These are phyloP conservation scores for Tremella fuciformis DNA, from an alignment of 768 basidiomycete genomes.

Conservation along the genomic window DNA sequence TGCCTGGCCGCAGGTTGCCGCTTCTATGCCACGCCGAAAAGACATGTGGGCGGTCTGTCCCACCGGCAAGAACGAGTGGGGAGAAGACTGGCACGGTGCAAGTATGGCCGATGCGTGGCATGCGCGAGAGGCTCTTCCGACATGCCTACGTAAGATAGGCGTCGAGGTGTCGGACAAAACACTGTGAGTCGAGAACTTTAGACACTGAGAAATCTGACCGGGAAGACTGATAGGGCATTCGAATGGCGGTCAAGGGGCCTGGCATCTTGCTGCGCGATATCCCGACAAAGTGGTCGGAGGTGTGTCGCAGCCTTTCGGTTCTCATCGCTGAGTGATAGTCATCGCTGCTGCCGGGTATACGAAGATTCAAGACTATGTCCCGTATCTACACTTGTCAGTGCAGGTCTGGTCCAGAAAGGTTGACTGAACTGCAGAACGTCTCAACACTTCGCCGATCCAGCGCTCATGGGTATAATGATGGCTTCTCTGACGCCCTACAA, in stretches of 20 bases:
- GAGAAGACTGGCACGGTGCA: constrained; percentile 88
- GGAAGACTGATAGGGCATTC: constrained; percentile 84
- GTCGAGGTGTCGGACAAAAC: constrained; percentile 53
- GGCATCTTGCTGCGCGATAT: constrained; percentile 72
- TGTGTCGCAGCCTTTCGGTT: background rate
- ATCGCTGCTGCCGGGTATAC: constrained; percentile 78
- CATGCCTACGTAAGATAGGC: constrained; percentile 53
- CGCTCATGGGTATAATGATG: constrained; percentile 68
- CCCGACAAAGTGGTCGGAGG: constrained; percentile 61
- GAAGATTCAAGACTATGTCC: constrained; percentile 82
- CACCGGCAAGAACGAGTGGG: constrained; percentile 82
- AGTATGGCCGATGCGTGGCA: constrained; percentile 70
- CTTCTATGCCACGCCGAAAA: constrained; percentile 61
- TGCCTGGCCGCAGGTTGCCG: constrained; percentile 60
- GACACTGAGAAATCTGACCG: constrained; percentile 34
- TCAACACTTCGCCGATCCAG: constrained; percentile 71
- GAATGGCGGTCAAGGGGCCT: constrained; percentile 87
- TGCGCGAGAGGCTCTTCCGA: constrained; percentile 60
- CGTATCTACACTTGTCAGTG: constrained; percentile 67
- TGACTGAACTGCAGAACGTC: constrained; percentile 22
- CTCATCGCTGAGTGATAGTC: constrained; percentile 53
- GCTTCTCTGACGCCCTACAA: constrained; percentile 75
- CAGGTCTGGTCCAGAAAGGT: background rate
- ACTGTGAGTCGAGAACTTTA: constrained; percentile 32
- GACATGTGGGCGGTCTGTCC: constrained; percentile 76